Evolutionary conservation across 108 stramenopile genomes (phyloP).

Genomic region (Stephanodiscus triporus): DNA sequence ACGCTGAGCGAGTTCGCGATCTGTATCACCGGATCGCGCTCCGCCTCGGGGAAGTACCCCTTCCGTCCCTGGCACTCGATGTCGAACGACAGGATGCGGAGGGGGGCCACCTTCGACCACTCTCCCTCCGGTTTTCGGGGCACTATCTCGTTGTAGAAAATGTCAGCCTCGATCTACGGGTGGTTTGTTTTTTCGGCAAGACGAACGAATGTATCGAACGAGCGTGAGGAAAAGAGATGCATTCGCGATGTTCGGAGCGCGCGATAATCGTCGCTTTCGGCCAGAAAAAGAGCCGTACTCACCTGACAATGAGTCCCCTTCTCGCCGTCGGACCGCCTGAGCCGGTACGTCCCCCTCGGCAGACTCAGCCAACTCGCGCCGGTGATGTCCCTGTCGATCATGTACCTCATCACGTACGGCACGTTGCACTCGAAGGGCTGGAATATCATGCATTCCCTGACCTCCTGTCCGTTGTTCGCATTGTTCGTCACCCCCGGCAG

Average conservation of each 20-base stretch:
- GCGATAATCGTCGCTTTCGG: no score
- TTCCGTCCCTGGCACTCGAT: slow-evolving; percentile 99
- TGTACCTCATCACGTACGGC: slow-evolving; percentile 97
- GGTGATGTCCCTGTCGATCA: slow-evolving; percentile 94
- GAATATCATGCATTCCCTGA: slow-evolving; percentile 33
- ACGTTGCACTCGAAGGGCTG: slow-evolving; percentile 97
- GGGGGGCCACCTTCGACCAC: slow-evolving; percentile 96
- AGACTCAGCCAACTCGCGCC: slow-evolving; percentile 97
- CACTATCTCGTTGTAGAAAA: slow-evolving; percentile 90
- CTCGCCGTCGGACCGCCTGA: slow-evolving; percentile 54
- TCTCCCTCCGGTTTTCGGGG: slow-evolving; percentile 90
- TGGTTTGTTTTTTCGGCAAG: not conserved
- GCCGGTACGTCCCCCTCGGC: slow-evolving; percentile 82
- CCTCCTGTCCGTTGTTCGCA: slow-evolving; percentile 8
- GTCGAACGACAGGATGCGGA: slow-evolving; percentile 96
- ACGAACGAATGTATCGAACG: slow-evolving; percentile 1
- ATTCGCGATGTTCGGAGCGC: no score
- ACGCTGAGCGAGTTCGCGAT: slow-evolving; percentile 95
- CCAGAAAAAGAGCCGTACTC: no score
- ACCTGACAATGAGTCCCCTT: slow-evolving; percentile 92
- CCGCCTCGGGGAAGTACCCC: slow-evolving; percentile 97
- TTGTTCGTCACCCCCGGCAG: slow-evolving; percentile 66
- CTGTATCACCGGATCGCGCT: slow-evolving; percentile 99
- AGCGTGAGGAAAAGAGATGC: slow-evolving; percentile 1
- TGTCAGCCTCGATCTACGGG: slow-evolving; percentile 90